Conservation (phyloP, 768 basidiomycete species). For the Pleurotus cornucopiae region DNA sequence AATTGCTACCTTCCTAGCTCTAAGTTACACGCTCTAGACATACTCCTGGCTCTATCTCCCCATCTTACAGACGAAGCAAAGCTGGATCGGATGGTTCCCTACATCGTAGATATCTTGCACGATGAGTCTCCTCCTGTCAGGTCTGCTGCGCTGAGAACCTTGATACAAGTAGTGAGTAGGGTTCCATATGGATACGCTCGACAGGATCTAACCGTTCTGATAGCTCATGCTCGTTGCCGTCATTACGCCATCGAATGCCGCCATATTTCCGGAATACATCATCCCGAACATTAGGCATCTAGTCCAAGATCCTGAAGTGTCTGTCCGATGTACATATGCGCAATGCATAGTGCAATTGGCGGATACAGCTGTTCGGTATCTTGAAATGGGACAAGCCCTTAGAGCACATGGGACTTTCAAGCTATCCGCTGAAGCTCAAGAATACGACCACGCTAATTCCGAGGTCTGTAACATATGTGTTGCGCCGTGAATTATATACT, state of each 20-base stretch:
- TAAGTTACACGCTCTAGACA: slow-evolving; percentile 79
- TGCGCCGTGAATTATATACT: neutral
- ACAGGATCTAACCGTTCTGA: neutral
- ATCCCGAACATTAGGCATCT: slow-evolving; percentile 86
- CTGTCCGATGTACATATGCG: slow-evolving; percentile 76
- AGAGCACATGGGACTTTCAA: slow-evolving; percentile 78
- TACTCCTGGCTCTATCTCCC: slow-evolving; percentile 76
- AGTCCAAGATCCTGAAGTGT: slow-evolving; percentile 78
- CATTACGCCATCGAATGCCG: slow-evolving; percentile 75
- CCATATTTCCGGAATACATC: slow-evolving; percentile 94
- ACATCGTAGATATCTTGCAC: slow-evolving; percentile 81
- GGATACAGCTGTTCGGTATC: slow-evolving; percentile 79
- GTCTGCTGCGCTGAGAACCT: slow-evolving; percentile 68
- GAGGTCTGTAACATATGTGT: slow-evolving; percentile 47
- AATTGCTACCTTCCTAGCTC: slow-evolving; percentile 85
- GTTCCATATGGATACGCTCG: neutral
- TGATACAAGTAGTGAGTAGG: slow-evolving; percentile 76
- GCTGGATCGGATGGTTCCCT: slow-evolving; percentile 89
- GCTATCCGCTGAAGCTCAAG: slow-evolving; percentile 57
- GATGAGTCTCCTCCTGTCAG: slow-evolving; percentile 85
- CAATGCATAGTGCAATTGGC: slow-evolving; percentile 84
- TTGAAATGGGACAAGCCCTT: slow-evolving; percentile 91
- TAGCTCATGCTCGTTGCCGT: slow-evolving; percentile 59
- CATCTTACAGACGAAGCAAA: slow-evolving; percentile 94
- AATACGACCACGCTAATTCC: slow-evolving; percentile 74